Evolutionary conservation across 495 filamentous ascomycete species (phyloP).

Genomic region (Astrothelium subdiscretum): DNA sequence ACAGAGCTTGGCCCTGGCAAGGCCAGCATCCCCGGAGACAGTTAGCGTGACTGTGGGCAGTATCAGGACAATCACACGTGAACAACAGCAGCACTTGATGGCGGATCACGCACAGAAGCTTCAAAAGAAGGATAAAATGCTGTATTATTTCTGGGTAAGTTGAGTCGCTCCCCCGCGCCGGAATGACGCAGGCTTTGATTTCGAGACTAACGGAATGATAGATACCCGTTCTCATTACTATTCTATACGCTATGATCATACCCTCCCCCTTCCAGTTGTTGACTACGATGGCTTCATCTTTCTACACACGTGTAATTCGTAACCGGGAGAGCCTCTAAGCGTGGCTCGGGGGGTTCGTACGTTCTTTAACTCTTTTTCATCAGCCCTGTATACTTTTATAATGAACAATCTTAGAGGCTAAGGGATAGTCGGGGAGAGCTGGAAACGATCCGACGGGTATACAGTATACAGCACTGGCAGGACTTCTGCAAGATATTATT

Average conservation of each 20-base stretch:
- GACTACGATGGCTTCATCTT: neutral
- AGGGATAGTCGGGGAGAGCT: no score
- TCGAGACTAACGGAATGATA: neutral
- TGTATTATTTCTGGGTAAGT: conserved; percentile 2
- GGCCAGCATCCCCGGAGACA: neutral
- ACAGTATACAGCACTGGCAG: no score
- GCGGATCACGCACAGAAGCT: neutral
- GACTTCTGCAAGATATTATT: no score
- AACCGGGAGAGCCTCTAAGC: neutral
- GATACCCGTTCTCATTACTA: neutral
- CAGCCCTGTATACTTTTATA: no score
- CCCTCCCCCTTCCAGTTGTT: neutral
- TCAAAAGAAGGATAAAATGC: neutral
- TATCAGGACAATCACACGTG: neutral
- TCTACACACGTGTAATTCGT: neutral
- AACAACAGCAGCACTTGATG: neutral
- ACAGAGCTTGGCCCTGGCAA: neutral
- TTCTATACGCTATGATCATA: neutral
- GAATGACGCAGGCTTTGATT: neutral
- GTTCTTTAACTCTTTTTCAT: no score
- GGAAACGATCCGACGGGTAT: no score
- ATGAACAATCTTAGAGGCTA: no score
- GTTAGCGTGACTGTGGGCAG: neutral
- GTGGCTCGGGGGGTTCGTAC: neutral
- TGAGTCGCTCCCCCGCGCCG: neutral